phyloP scores from a whole-genome alignment of 2,329 filamentous ascomycete species.

The Pseudogymnoascus sp. region DNA sequence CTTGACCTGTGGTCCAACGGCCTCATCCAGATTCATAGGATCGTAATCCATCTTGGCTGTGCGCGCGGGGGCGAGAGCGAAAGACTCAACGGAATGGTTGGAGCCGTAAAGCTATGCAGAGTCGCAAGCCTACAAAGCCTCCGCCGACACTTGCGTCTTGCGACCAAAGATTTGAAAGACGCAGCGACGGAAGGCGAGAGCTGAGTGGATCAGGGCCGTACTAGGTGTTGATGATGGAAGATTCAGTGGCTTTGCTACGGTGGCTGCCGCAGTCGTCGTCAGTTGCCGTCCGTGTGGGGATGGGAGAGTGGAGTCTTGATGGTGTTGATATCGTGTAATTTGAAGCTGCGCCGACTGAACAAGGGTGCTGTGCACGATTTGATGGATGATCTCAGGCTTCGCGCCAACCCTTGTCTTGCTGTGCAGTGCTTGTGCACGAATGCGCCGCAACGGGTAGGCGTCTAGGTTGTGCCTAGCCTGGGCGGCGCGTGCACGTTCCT shows the following conservation, averaged over 20 bases:
- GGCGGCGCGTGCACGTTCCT: not conserved
- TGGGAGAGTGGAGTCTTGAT: not conserved
- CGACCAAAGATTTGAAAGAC: not conserved
- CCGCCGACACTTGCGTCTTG: not conserved
- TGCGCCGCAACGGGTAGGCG: slow-evolving; percentile 2
- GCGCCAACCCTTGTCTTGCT: not conserved
- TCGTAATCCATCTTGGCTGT: slow-evolving; percentile 40
- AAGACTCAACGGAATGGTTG: not conserved
- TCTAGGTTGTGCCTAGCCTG: slow-evolving; percentile 6
- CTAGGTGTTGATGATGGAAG: not conserved
- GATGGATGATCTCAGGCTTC: slow-evolving; percentile 4
- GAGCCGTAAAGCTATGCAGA: not conserved
- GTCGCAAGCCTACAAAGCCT: slow-evolving; percentile 1
- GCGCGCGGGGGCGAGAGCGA: not conserved
- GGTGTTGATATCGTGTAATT: slow-evolving; percentile 1
- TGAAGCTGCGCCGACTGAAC: slow-evolving; percentile 5
- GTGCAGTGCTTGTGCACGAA: slow-evolving; percentile 3
- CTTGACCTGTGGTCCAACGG: slow-evolving; percentile 37
- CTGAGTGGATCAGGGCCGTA: not conserved
- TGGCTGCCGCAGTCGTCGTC: slow-evolving; percentile 5
- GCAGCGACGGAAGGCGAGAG: not conserved
- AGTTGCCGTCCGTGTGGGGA: not conserved
- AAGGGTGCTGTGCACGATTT: slow-evolving; percentile 1
- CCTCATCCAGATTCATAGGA: slow-evolving; percentile 34
- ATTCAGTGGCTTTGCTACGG: not conserved